Base-by-base conservation (phyloP, 164 flowering plant genomes). In the Cinnamomum chago region DNA sequence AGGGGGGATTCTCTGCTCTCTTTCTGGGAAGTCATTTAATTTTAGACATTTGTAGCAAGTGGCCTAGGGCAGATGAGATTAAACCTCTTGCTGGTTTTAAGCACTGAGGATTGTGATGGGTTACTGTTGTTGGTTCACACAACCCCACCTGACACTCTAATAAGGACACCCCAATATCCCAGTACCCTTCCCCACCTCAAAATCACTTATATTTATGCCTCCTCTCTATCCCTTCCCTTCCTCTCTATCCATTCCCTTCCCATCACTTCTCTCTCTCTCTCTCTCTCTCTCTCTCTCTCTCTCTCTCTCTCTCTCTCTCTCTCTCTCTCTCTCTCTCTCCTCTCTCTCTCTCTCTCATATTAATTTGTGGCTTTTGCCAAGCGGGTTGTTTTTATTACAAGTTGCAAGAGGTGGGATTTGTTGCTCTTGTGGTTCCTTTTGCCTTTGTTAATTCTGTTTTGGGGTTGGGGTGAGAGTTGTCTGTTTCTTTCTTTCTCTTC, bases 91-190 rank as follows among this genome's bases (percentile, higher is more conserved):
- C 76, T 75, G 66, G 81, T 80, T 78, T 82, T 80, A 78, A 80
- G 86, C 75, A 81, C 80, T 72, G 60, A n/a, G 77, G 91, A 86
- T 84, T 81, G 86, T 68, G 91, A 88, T 85, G 89, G 65, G 52
- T 84, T 86, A 88, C 91, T 80, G 89, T 79, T 82, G 82, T 70
- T 77, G 82, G 76, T 75, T 71, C 84, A 73, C 68, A 70, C 64
- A 27, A 28, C 77, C 83, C 76, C 76, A 75, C 84, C 80, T 14
- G 65, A 40, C 58, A 65, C 77, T 77, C 75, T 77, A 77, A 35
- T 66, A 65, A 66, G 62, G 76, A 76, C 83, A 81, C 76, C 80
- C 83, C 84, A 83, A 76, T 71, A 79, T 71, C 58, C 58, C 70
- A 30, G 11, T 58, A 65, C 50, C 75, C 74, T 65, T 18, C 78